Base-by-base conservation (phyloP, 2,329 filamentous ascomycete genomes). In the Beauveria caledonica region DNA sequence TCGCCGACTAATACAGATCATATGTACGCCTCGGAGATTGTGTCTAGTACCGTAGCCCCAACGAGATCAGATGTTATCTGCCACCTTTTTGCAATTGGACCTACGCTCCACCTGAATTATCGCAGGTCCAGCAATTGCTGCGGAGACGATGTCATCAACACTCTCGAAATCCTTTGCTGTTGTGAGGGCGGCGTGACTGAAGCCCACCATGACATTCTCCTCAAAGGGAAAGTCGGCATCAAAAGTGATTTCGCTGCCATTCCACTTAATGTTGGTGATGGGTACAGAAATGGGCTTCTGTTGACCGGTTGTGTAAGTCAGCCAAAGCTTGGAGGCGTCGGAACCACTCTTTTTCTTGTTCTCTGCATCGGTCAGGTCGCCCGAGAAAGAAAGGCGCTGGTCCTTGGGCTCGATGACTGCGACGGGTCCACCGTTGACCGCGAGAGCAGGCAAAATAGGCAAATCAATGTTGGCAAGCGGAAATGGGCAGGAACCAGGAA, bases 401-500 rank as follows among this genome's bases (percentile, higher is more conserved):
- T 83, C 72, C 57, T 71, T 67, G 3, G 80, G 68, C 29, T 74
- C 63, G 56, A 83, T 71, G 6, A 75, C 66, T 3, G 69, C 68
- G 8, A 71, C 61, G 0, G 67, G 58, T 2, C 67, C 72, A 27
- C 67, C 68, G 40, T 71, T 65, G 62, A 73, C 69, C 23, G 63
- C 60, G 56, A 89, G 71, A 0, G 76, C 66, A 7, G 78, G 74
- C 70, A 87, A 86, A 57, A 80, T 78, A 15, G 79, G 79, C n/a
- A 89, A 73, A 2, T 74, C 67, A 66, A 86, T 82, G 40, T 76
- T 69, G 42, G 74, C 65, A 59, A 79, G 64, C 40, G 81, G 77
- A 66, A 80, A 82, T 2, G 81, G 79, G 73, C 87, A 90, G 4
- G 78, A 81, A 17, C 77, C 79, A 0, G 79, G 79, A 0, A 88